Conservation (phyloP, 352 stramenopile species). For the Pythium phragmiticola region DNA sequence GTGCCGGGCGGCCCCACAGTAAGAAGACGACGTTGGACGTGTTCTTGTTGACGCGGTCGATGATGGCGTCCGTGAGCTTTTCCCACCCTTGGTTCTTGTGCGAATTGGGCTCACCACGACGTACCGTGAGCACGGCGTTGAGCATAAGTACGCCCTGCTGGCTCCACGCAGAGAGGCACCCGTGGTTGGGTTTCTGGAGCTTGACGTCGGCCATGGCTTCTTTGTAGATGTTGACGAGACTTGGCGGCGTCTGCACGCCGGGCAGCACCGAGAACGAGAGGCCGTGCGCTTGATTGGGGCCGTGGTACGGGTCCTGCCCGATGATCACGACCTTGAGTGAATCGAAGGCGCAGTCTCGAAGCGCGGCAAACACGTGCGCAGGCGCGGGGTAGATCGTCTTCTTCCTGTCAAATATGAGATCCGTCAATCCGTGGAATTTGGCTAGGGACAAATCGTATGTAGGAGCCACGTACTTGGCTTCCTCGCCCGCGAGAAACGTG, state of each 20-base stretch:
- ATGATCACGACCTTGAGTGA: slow-evolving; percentile 93
- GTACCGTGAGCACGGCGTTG: slow-evolving; percentile 97
- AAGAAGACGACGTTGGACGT: slow-evolving; percentile 95
- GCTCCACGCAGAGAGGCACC: slow-evolving; percentile 92
- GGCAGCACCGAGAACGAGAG: slow-evolving; percentile 91
- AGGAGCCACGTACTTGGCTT: slow-evolving; percentile 30
- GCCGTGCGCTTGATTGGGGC: slow-evolving; percentile 80
- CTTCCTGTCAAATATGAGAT: slow-evolving; percentile 30
- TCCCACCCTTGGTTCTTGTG: slow-evolving; percentile 98
- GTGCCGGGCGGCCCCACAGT: slow-evolving; percentile 95
- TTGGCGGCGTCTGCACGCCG: slow-evolving; percentile 90
- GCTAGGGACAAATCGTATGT: not conserved
- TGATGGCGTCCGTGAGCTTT: slow-evolving; percentile 95
- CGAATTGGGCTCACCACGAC: slow-evolving; percentile 89
- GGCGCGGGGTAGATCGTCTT: slow-evolving; percentile 87
- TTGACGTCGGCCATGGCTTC: slow-evolving; percentile 87
- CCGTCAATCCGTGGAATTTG: not conserved
- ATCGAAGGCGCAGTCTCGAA: slow-evolving; percentile 88
- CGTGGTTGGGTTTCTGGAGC: slow-evolving; percentile 81
- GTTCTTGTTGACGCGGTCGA: slow-evolving; percentile 80
- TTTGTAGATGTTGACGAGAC: slow-evolving; percentile 98
- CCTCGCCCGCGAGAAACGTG: slow-evolving; percentile 50
- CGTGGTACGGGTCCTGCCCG: slow-evolving; percentile 92
- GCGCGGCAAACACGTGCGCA: slow-evolving; percentile 84
- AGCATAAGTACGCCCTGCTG: slow-evolving; percentile 97